These are phyloP conservation scores for Termitomyces sp. DNA, from an alignment of 768 basidiomycete species.

Conservation along the genomic window DNA sequence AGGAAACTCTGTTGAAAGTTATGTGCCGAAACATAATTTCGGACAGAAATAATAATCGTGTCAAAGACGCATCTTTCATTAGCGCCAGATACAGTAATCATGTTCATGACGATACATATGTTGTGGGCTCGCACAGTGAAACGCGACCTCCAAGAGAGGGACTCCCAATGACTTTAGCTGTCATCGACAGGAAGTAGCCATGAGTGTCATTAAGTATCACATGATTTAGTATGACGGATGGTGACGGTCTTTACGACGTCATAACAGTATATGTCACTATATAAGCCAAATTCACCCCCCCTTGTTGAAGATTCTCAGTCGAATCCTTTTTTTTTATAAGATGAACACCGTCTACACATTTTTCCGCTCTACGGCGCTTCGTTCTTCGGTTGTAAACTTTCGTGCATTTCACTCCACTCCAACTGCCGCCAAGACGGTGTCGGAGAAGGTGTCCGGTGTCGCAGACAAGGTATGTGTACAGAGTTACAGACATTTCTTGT, in stretches of 20 bases:
- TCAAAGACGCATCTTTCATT: background rate
- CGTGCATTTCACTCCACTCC: conserved; percentile 31
- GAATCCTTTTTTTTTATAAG: background rate
- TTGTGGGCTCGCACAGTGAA: background rate
- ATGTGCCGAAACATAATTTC: too few relatives aligned
- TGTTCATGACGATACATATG: background rate
- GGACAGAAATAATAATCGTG: background rate
- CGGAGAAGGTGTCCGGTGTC: conserved; percentile 38
- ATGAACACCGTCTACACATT: conserved; percentile 5
- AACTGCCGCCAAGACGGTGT: conserved; percentile 29
- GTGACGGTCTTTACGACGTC: conserved; percentile 6
- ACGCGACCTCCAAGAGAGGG: background rate
- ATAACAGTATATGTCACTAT: background rate
- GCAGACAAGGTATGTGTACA: conserved; percentile 32
- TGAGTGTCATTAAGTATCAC: background rate
- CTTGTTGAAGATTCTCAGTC: background rate
- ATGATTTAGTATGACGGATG: conserved; percentile 8
- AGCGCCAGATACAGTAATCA: background rate
- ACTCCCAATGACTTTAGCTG: background rate
- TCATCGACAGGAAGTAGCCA: too few relatives aligned
- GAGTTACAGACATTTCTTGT: background rate
- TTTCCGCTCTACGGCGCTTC: conserved; percentile 8
- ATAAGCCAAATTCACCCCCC: background rate
- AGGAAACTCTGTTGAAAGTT: background rate
- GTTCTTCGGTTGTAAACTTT: conserved; percentile 3